phyloP scores from a whole-genome alignment of 108 stramenopile species.

The Aurantiochytrium sp. region DNA sequence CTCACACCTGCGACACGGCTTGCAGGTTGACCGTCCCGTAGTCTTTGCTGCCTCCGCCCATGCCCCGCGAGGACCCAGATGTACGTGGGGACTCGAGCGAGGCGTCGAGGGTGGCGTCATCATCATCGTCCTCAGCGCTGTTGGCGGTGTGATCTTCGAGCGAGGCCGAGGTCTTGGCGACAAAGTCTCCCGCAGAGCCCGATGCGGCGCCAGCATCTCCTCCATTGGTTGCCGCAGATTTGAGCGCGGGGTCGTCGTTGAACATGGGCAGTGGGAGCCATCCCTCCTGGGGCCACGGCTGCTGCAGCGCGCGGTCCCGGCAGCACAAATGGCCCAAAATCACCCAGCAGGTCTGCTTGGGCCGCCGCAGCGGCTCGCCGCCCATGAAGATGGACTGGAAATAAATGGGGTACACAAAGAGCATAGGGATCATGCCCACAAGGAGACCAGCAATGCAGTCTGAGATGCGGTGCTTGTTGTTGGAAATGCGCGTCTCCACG shows the following conservation, averaged over 20 bases:
- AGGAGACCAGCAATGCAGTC: background rate
- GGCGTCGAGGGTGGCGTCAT: no score
- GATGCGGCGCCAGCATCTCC: no score
- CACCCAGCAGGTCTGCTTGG: background rate
- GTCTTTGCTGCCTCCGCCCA: no score
- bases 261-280: background rate
- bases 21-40: no score
- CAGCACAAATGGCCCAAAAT: background rate
- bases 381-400: background rate
- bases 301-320: background rate
- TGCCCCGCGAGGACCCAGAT: no score
- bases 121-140: no score
- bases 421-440: background rate
- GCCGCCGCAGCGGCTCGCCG: background rate
- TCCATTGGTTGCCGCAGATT: no score
- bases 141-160: no score
- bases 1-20: no score
- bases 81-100: no score
- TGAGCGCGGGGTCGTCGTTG: background rate
- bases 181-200: no score
- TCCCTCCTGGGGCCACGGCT: background rate
- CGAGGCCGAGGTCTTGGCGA: no score
- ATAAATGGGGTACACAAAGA: background rate
- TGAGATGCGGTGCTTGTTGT: background rate
- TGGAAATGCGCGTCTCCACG: background rate